Percentiles rank a stretch among this genome's conserved stretches.
phyloP scores from a whole-genome alignment of 2,329 filamentous ascomycete genomes.

The Fusarium anthophilum region DNA sequence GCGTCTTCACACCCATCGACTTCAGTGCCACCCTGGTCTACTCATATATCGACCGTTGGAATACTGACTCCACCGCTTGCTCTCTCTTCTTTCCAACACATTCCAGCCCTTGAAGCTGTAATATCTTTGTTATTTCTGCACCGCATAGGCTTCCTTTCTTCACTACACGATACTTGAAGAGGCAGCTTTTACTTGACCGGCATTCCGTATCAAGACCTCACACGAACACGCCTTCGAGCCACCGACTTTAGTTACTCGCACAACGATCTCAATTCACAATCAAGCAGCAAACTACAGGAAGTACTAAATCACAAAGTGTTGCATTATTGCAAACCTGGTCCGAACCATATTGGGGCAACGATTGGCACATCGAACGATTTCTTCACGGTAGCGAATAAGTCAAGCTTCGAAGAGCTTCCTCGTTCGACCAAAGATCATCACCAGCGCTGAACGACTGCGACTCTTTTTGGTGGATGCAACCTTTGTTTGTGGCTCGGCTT shows the following conservation, averaged over 20 bases:
- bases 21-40: slow-evolving; percentile 29
- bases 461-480: slow-evolving; percentile 10
- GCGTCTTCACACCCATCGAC: slow-evolving; percentile 12
- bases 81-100: slow-evolving; percentile 14
- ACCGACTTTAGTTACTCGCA: background rate
- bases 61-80: slow-evolving; percentile 18
- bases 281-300: background rate
- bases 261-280: background rate
- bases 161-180: background rate
- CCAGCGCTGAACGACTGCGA: background rate
- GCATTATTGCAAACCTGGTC: background rate
- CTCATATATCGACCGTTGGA: slow-evolving; percentile 30
- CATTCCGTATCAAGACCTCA: background rate
- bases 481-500: background rate
- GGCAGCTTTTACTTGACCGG: background rate
- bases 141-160: background rate
- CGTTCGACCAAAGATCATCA: background rate
- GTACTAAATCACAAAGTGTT: background rate
- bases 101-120: background rate
- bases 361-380: background rate
- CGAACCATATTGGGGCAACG: background rate
- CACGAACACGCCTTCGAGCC: background rate
- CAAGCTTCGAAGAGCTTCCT: background rate
- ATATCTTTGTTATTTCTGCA: background rate
- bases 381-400: background rate